Evolutionary conservation across 768 basidiomycete genomes (phyloP).

Genomic region (Melanogaster broomeanus): DNA sequence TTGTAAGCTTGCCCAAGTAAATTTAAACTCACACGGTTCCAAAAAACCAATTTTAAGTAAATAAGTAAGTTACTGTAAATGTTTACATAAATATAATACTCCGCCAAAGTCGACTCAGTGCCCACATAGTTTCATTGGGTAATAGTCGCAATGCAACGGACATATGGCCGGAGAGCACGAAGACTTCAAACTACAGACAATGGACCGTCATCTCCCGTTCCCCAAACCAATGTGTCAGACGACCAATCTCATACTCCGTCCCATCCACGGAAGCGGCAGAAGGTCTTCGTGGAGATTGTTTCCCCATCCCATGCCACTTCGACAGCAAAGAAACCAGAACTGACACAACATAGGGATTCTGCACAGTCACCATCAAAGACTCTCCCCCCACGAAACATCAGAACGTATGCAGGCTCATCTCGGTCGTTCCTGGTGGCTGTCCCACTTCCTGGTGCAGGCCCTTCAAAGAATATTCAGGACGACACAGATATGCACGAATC

Average conservation of each 20-base stretch:
- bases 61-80: too few species aligned
- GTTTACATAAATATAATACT: too few species aligned
- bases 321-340: background rate
- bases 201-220: background rate
- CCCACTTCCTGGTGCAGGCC: conserved; percentile 36
- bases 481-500: conserved; percentile 64
- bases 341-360: conserved; percentile 1
- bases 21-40: too few species aligned
- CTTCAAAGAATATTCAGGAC: conserved; percentile 42
- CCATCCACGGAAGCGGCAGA: conserved; percentile 32
- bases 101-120: too few species aligned
- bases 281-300: conserved; percentile 32
- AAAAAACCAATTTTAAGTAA: too few species aligned
- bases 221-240: background rate
- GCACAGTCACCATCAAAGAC: conserved; percentile 27
- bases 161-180: conserved; percentile 35
- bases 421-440: conserved; percentile 79
- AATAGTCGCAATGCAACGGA: conserved; percentile 32
- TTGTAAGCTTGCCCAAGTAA: too few species aligned
- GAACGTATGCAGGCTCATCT: conserved; percentile 74
- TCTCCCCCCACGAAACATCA: conserved; percentile 40
- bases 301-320: conserved; percentile 1
- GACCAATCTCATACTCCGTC: conserved; percentile 2
- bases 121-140: background rate
- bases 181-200: background rate